These are phyloP conservation scores for Ceratocystis smalleyi DNA, from an alignment of 2,329 filamentous ascomycete genomes.

Conservation along the genomic window DNA sequence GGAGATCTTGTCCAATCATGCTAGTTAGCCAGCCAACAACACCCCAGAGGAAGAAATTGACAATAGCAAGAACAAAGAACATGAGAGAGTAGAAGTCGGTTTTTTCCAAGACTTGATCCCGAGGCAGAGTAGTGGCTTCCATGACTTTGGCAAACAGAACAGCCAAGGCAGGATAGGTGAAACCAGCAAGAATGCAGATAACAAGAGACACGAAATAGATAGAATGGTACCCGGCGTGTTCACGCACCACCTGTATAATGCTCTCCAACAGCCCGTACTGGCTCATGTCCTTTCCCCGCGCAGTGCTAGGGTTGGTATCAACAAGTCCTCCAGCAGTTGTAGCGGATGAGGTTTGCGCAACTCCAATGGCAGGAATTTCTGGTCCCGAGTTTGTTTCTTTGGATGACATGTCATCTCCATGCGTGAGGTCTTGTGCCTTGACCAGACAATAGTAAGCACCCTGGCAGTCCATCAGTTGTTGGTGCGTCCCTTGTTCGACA, in stretches of 20 bases:
- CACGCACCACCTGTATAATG: slow-evolving; percentile 6
- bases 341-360: neutral
- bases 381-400: neutral
- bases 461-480: slow-evolving; percentile 34
- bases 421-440: slow-evolving; percentile 27
- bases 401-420: slow-evolving; percentile 11
- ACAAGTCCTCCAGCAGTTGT: neutral
- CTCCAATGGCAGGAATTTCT: neutral
- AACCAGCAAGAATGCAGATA: slow-evolving; percentile 20
- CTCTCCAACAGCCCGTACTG: neutral
- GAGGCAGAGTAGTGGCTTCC: slow-evolving; percentile 24
- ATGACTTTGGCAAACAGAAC: slow-evolving; percentile 29
- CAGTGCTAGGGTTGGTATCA: neutral
- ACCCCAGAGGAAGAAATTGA: slow-evolving; percentile 31
- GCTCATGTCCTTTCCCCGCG: neutral
- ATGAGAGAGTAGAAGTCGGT: slow-evolving; percentile 40
- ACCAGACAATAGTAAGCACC: slow-evolving; percentile 40
- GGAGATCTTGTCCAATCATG: slow-evolving; percentile 25
- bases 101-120: slow-evolving; percentile 21
- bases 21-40: slow-evolving; percentile 26
- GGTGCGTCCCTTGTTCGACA: slow-evolving; percentile 47
- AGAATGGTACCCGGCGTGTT: neutral
- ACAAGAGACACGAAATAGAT: neutral
- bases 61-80: slow-evolving; percentile 39
- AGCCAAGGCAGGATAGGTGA: slow-evolving; percentile 30